Percentiles rank a stretch among this genome's conserved stretches.
Conservation (phyloP, 371 early-diverging fungal genomes). For the Dichotomocladium elegans region DNA sequence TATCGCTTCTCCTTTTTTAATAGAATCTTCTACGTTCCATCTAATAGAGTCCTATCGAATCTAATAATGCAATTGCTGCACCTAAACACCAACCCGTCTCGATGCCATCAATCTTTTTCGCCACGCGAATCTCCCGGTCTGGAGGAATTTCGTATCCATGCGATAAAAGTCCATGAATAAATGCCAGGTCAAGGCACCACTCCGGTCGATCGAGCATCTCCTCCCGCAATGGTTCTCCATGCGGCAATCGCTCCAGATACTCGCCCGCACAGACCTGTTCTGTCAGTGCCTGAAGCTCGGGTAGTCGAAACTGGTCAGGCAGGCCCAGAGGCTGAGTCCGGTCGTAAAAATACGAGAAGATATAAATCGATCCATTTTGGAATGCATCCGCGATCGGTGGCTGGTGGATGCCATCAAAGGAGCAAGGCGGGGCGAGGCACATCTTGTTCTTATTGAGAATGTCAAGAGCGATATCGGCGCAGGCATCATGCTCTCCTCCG, state of each 20-base stretch:
- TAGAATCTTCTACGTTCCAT: too few species aligned
- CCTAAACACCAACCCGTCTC: constrained; percentile 98
- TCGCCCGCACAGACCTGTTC: constrained; percentile 68
- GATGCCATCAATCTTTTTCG: constrained; percentile 90
- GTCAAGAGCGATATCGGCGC: constrained; percentile 41
- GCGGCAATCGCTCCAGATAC: constrained; percentile 34
- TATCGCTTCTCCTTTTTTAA: too few species aligned
- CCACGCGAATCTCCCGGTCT: constrained; percentile 66
- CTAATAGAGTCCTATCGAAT: constrained; percentile 35
- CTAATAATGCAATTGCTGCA: constrained; percentile 80
- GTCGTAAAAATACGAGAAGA: constrained; percentile 96
- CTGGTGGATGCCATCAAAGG: constrained; percentile 91
- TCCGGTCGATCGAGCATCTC: constrained; percentile 63
- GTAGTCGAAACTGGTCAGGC: constrained; percentile 54
- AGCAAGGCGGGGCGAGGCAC: constrained; percentile 68
- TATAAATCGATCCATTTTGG: constrained; percentile 78
- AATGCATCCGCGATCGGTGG: constrained; percentile 74
- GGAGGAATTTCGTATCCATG: constrained; percentile 84
- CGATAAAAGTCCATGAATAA: constrained; percentile 78
- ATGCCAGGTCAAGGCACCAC: constrained; percentile 88
- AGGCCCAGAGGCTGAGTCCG: constrained; percentile 69
- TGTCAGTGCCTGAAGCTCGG: constrained; percentile 57
- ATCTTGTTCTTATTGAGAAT: constrained; percentile 60
- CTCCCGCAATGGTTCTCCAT: constrained; percentile 35
- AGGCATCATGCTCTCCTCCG: constrained; percentile 43